Base-by-base conservation (phyloP, 2,329 filamentous ascomycete genomes). In the Amauroascus niger region DNA sequence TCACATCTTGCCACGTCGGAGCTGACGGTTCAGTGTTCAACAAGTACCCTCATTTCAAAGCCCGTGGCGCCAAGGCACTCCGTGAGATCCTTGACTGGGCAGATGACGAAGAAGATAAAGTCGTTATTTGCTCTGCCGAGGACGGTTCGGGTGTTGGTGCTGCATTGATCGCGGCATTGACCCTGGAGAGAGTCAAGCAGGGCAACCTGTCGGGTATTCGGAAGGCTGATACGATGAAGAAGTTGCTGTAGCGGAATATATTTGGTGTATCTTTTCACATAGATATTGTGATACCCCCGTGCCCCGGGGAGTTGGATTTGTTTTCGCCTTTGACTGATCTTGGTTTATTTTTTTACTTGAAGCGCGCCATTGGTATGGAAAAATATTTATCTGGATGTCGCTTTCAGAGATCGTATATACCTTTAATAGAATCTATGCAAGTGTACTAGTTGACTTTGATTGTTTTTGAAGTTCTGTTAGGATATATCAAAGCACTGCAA, bases 41-140 rank as follows among this genome's bases (percentile, higher is more conserved):
- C 79, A 97, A 97, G 71, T 98, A 98, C 74, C 93, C 93, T 11
- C 87, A 95, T 74, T 98, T 98, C 81, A 96, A 96, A 78, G 81
- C 83, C 55, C 86, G 93, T 52, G 90, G 91, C 53, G 91, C 93
- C 13, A 79, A 84, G 69, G 93, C 93, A 26, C 80, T 98, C 51
- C 83, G 88, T 53, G 93, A 98, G 76, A 96, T 98, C 60, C 81
- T 98, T 35, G 91, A 95, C 76, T 97, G 91, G 90, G 82, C 86
- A 2, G 81, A 79, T 53, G 87, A 87, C 73, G 84, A 83, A 69
- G 85, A 89, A 68, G 89, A 97, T 65, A 90, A 89, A 6, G 79
- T 98, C 52, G 84, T 90, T 74, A 83, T 97, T 61, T 71, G 91
- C 60, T 85, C 89, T 45, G 90, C 93, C 57, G 93, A 98, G 74